Evolutionary conservation across 2,329 filamentous ascomycete species (phyloP), one percentile per base, ranked within the genome.

Genomic region (Ustilaginoidea virens): DNA sequence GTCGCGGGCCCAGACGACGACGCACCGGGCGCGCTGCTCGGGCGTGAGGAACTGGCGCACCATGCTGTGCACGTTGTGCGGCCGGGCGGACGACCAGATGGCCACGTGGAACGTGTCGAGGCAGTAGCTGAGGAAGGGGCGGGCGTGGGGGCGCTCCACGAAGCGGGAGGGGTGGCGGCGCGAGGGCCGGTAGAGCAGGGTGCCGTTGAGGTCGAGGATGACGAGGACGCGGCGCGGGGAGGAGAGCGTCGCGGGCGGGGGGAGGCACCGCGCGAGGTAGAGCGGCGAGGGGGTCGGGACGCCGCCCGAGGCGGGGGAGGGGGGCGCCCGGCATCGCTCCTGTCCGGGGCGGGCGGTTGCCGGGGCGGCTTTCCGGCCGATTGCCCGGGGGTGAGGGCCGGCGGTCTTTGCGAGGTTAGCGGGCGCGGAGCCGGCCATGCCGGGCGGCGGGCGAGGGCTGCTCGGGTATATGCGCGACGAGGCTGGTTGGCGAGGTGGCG

Each of bases 121-220:
- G 39, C 86, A 69, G 49, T 85, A 82, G 17, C 63, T 45, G 4
- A 96, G 56, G 50, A 98, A 94, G 1, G 56, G 39, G 3, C 57
- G 43, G 1, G 90, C 66, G 37, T 74, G 63, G 0, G 80, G 80
- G 1, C 90, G 77, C 38, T 65, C 55, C 24, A 73, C 54, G 47
- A 85, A 80, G 23, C 51, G 48, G 7, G 59, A 63, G 5, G 55
- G 52, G 2, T 44, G 46, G 16, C 47, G 48, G 25, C 60, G 58
- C 29, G 60, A 61, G 7, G 73, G 75, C 5, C 90, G 78, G 54
- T 69, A 65, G 20, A 96, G 66, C 1, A 98, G 64, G 0, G 87
- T 94, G 36, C 90, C 90, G 51, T 96, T 98, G 21, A 98, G 69
- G 53, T 98, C 90, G 36, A 96, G 69, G 26, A 96, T 69, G 28